These are phyloP conservation scores for Mycena kentingensis DNA, from an alignment of 768 basidiomycete genomes.

Conservation along the genomic window DNA sequence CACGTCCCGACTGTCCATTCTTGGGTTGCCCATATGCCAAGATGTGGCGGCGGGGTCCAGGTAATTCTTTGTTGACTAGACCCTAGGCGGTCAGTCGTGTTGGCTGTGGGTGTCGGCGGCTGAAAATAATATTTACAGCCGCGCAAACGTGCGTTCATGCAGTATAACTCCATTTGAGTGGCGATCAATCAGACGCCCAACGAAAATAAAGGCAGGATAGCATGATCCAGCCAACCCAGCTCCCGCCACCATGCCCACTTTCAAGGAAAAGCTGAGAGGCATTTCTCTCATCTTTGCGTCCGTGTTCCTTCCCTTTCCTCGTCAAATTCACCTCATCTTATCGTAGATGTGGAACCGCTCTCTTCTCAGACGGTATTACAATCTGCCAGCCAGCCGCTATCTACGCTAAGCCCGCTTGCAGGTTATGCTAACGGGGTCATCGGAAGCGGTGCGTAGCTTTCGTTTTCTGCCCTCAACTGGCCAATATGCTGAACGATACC, in stretches of 20 bases:
- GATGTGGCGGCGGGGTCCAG: too few relatives aligned
- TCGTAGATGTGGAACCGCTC: conserved; percentile 77
- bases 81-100: too few relatives aligned
- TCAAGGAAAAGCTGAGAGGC: conserved; percentile 41
- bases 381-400: too few relatives aligned
- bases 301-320: conserved; percentile 27
- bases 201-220: neutral
- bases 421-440: conserved; percentile 84
- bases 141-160: too few relatives aligned
- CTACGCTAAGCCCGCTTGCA: conserved; percentile 29
- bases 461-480: conserved; percentile 1
- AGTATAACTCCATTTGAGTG: too few relatives aligned
- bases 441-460: conserved; percentile 59
- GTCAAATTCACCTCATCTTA: conserved; percentile 3
- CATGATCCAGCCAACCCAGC: neutral
- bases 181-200: too few relatives aligned
- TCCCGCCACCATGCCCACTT: conserved; percentile 10
- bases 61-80: too few relatives aligned
- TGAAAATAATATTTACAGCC: too few relatives aligned
- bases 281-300: conserved; percentile 88
- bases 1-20: too few relatives aligned
- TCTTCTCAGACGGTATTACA: conserved; percentile 90
- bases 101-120: too few relatives aligned
- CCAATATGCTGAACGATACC: conserved; percentile 1
- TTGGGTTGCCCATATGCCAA: too few relatives aligned